Percentiles rank a stretch among this genome's conserved stretches.
Evolutionary conservation across 148 eudicot genomes (phyloP).

Genomic region (Chenopodium berlandieri): DNA sequence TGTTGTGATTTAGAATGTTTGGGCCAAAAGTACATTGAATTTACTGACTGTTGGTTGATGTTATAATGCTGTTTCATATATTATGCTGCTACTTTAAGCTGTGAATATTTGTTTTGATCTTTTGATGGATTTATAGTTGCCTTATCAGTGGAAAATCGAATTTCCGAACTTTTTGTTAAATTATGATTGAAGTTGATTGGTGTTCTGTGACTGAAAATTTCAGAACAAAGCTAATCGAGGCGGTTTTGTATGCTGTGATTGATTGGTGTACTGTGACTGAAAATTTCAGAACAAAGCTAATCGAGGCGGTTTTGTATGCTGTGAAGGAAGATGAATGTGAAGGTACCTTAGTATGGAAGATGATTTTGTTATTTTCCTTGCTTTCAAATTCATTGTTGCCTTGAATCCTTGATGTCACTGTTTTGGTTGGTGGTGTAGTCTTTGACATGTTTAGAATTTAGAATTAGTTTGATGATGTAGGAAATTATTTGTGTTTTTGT

Average conservation of each 20-base stretch:
- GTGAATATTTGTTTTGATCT: background rate
- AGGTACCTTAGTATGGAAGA: background rate
- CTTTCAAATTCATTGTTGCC: background rate
- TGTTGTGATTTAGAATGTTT: background rate
- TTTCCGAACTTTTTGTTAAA: background rate
- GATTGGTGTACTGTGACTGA: background rate
- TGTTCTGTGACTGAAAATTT: background rate
- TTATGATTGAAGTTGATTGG: background rate
- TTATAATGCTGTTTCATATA: background rate
- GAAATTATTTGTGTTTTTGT: background rate
- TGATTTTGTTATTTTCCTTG: background rate
- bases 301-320: background rate
- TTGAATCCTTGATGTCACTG: background rate
- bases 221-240: background rate
- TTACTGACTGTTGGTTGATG: background rate
- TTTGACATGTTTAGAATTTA: background rate
- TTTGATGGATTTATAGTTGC: background rate
- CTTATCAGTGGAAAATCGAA: background rate
- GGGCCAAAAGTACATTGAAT: background rate
- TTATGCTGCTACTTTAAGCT: background rate
- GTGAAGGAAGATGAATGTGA: background rate
- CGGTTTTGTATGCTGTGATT: background rate
- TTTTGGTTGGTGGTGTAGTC: background rate
- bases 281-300: background rate
- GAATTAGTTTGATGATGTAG: background rate